Percentiles rank a stretch among this genome's conserved stretches.
These are phyloP conservation scores for Myxozyma mucilagina DNA, from an alignment of 805 yeast genomes.

Conservation along the genomic window DNA sequence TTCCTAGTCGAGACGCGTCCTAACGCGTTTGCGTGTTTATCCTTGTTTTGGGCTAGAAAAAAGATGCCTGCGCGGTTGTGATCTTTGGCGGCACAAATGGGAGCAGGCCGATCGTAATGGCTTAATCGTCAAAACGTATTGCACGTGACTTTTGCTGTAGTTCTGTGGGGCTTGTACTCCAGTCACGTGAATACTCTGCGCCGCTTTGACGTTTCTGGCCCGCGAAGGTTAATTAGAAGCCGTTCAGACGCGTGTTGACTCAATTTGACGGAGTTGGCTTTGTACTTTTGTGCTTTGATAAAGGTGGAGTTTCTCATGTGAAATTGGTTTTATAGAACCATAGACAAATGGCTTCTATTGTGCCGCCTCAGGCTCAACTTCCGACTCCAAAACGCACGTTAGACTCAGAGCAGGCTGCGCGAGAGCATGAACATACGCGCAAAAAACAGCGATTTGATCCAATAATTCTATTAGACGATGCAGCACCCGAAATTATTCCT, in stretches of 20 bases:
- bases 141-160: conserved; percentile 4
- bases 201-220: too few species aligned
- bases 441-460: conserved; percentile 4
- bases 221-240: too few species aligned
- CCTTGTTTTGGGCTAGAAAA: neutral
- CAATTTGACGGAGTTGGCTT: too few species aligned
- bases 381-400: neutral
- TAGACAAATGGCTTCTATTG: too few species aligned
- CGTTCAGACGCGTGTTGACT: too few species aligned
- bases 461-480: conserved; percentile 11
- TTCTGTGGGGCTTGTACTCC: neutral
- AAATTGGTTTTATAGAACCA: too few species aligned
- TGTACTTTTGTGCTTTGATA: too few species aligned
- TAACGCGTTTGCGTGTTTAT: neutral
- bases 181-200: too few species aligned
- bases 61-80: neutral
- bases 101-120: neutral
- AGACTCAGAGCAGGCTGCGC: neutral
- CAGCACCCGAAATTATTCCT: conserved; percentile 23
- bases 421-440: neutral
- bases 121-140: conserved; percentile 1
- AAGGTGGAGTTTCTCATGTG: too few species aligned
- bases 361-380: neutral
- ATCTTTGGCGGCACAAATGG: conserved; percentile 1
- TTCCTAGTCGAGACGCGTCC: neutral